phyloP scores from a whole-genome alignment of 129 eudicot genomes.

The Escallonia herrerae region DNA sequence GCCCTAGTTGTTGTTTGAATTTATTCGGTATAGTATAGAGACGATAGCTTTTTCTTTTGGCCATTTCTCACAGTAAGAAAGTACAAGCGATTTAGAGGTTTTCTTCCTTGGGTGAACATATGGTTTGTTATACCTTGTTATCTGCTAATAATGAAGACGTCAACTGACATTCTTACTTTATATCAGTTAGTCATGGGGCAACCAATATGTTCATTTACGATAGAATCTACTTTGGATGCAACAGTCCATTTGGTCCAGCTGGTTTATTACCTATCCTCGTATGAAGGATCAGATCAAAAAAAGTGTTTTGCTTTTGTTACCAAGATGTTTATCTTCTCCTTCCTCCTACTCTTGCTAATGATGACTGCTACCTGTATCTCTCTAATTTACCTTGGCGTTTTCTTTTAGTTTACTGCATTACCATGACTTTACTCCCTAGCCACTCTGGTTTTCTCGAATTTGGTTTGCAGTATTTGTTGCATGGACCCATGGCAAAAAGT shows the following conservation, averaged over 20 bases:
- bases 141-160: constrained; percentile 21
- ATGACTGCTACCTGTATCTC: neutral
- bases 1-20: neutral
- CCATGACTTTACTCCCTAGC: neutral
- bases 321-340: neutral
- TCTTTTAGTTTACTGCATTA: neutral
- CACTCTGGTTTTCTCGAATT: neutral
- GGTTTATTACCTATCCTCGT: constrained; percentile 2
- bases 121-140: constrained; percentile 16
- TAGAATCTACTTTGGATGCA: neutral
- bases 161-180: constrained; percentile 16
- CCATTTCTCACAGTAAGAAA: neutral
- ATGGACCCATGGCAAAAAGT: neutral
- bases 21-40: neutral
- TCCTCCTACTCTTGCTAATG: neutral
- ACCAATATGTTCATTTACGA: constrained; percentile 8
- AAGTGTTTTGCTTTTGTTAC: neutral
- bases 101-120: constrained; percentile 14
- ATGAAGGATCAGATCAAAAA: neutral
- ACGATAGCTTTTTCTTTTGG: constrained; percentile 1
- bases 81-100: neutral
- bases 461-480: too few relatives aligned
- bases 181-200: constrained; percentile 17
- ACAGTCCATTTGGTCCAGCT: constrained; percentile 6
- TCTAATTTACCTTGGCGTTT: neutral